A percentile compares a stretch with the other conserved stretches of the same genome.
Conservation (phyloP, 495 filamentous ascomycete genomes). For the Xylaria castorea region DNA sequence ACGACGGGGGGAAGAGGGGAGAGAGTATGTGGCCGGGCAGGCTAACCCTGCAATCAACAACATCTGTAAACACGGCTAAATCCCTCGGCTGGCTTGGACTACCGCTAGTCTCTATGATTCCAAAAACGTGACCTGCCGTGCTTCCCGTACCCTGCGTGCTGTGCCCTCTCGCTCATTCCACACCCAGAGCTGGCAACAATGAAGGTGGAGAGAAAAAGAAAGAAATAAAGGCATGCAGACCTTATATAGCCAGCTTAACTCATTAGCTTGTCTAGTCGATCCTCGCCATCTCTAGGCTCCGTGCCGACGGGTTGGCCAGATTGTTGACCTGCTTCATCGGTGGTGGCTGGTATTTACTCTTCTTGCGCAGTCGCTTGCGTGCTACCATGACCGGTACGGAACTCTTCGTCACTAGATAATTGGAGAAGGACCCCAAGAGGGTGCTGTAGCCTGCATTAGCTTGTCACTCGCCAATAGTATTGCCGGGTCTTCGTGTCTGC, state of each 20-base stretch:
- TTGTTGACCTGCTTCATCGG: conserved; percentile 73
- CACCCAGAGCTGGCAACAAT: neutral
- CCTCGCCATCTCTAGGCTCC: conserved; percentile 68
- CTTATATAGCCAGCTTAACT: neutral
- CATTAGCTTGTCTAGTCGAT: conserved; percentile 59
- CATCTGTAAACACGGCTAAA: conserved; percentile 3
- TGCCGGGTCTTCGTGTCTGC: conserved; percentile 16
- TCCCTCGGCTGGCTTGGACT: neutral
- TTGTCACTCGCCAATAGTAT: neutral
- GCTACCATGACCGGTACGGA: conserved; percentile 97
- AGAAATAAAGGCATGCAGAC: conserved; percentile 4
- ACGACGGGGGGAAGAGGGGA: neutral
- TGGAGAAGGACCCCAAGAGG: conserved; percentile 91
- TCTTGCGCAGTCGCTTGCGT: conserved; percentile 77
- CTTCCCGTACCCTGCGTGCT: neutral
- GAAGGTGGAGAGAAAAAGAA: conserved; percentile 6
- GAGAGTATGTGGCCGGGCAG: neutral
- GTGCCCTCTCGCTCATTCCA: conserved; percentile 1
- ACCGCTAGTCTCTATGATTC: neutral
- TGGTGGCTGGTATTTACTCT: conserved; percentile 70
- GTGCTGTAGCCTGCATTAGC: conserved; percentile 33
- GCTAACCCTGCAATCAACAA: conserved; percentile 11
- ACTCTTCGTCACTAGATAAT: conserved; percentile 94
- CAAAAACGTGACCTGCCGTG: neutral
- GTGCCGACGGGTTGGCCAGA: conserved; percentile 65